Base-by-base conservation (phyloP, 805 yeast species). In the Sugiyamaella floridensis region DNA sequence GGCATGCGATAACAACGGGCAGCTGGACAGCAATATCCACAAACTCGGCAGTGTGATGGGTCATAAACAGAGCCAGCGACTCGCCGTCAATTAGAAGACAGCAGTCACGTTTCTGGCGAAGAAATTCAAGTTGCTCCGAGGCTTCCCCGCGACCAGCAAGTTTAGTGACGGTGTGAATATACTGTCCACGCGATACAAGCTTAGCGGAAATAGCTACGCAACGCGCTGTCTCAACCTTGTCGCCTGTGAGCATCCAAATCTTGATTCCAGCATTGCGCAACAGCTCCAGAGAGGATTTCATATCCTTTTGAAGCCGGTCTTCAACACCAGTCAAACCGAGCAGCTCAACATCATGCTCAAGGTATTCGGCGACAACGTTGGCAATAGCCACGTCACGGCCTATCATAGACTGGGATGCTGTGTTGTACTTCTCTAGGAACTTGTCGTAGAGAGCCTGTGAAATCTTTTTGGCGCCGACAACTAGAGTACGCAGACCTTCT, bases 231-330 rank as follows among this genome's bases (percentile, higher is more conserved):
- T 93, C 99, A 6, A 93, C 98, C 67, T 93, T 93, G 68, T 93
- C 99, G 60, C 99, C 99, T 0, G 99, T 93, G 47, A 93, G 73
- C 99, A 93, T 95, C 99, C 99, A 93, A 49, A 93, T 93, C 63
- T 90, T 90, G 52, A 95, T 81, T 3, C 98, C 99, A 0, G 98
- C 99, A 70, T 95, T 93, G 60, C 99, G 79, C 59, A 93, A 75
- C 37, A 90, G 75, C 71, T 93, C 99, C 54, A 93, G 83, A 0
- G 97, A 88, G 0, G 95, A 78, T 69, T 92, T 92, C 47, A 95
- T 97, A 66, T 92, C 89, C 53, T 80, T 77, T 66, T 93, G 99
- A 47, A 93, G 76, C 65, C 89, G 87, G 67, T 93, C 99, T 66
- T 93, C 99, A 20, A 93, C 99, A 57, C 99, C 99, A 0, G 99